Percentiles rank a stretch among this genome's conserved stretches.
Conservation (phyloP, 176 grass and related monocot genomes). For the Cymbopogon citratus region DNA sequence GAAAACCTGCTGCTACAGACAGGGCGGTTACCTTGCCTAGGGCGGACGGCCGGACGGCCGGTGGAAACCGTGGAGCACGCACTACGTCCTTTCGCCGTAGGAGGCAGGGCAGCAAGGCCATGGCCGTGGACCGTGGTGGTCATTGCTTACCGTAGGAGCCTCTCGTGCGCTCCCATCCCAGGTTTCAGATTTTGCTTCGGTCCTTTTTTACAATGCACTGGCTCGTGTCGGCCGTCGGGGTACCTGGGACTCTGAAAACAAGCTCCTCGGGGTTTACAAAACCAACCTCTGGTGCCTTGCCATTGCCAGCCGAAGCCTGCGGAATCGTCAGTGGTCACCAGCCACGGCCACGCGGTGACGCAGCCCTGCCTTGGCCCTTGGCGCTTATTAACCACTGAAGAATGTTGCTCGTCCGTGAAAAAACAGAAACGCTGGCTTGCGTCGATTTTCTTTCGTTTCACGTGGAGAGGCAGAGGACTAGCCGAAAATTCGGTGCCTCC, state of each 20-base stretch:
- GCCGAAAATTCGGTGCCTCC: not conserved
- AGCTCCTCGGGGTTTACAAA: not conserved
- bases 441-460: not conserved
- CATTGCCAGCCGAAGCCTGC: not conserved
- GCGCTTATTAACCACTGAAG: not conserved
- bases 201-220: too few relatives aligned
- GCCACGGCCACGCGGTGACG: not conserved
- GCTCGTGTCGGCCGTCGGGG: too few relatives aligned
- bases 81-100: not conserved
- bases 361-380: not conserved
- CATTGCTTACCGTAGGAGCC: not conserved
- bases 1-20: not conserved
- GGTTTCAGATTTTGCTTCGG: not conserved
- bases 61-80: not conserved
- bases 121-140: too few relatives aligned
- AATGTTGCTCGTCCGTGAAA: not conserved
- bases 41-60: not conserved
- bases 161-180: not conserved
- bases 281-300: not conserved
- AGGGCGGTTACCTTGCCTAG: not conserved
- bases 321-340: not conserved
- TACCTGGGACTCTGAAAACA: not conserved
- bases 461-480: not conserved
- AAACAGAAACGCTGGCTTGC: not conserved
- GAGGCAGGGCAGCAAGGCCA: not conserved